A percentile compares a stretch with the other conserved stretches of the same genome.
Conservation (phyloP, 129 eudicot genomes). For the Ambrosia artemisiifolia region DNA sequence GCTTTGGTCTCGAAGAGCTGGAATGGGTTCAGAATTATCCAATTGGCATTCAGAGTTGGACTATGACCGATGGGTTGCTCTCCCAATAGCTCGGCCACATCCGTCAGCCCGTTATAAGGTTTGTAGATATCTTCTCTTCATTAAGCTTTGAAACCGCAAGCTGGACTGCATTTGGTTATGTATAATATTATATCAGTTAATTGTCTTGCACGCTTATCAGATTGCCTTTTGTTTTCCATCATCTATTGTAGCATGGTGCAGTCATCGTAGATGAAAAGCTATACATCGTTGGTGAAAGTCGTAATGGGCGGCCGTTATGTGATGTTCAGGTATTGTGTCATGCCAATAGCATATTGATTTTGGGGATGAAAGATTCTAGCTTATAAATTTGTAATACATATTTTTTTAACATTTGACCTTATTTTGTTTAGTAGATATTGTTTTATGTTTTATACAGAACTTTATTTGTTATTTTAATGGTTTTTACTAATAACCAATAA, state of each 20-base stretch:
- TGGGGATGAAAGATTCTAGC: no score
- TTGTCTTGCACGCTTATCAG: not conserved
- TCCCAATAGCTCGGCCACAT: constrained; percentile 55
- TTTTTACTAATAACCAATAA: no score
- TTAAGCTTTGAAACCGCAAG: not conserved
- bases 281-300: constrained; percentile 86
- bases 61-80: constrained; percentile 60
- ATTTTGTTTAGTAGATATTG: no score
- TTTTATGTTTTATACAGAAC: no score
- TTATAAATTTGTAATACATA: no score
- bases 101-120: constrained; percentile 87
- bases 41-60: constrained; percentile 51
- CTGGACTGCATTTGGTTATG: constrained; percentile 12
- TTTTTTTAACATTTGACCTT: no score
- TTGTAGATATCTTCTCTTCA: not conserved
- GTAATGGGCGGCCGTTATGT: constrained; percentile 81
- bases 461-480: no score
- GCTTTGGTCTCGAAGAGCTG: constrained; percentile 14
- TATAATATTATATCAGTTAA: constrained; percentile 9
- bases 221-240: constrained; percentile 15
- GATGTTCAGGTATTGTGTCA: constrained; percentile 67
- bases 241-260: constrained; percentile 73
- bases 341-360: no score
- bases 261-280: constrained; percentile 54
- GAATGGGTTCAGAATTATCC: constrained; percentile 53